phyloP scores from a whole-genome alignment of 345 rosid genomes.

The Acer campestre region DNA sequence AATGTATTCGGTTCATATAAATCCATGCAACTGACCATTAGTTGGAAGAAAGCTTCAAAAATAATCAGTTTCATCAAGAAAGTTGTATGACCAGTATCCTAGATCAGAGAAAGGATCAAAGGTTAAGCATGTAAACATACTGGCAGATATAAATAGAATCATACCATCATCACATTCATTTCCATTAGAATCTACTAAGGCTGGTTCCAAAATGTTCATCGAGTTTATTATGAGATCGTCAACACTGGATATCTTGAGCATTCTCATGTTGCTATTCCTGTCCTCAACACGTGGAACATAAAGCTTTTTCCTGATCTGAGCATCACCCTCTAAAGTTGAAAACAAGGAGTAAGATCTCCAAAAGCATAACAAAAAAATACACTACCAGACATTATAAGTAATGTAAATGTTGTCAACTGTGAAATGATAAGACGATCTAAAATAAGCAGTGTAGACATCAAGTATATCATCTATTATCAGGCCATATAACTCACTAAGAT shows the following conservation, averaged over 20 bases:
- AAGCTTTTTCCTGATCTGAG: conserved; percentile 27
- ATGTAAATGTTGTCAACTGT: background rate
- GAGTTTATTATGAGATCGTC: conserved; percentile 26
- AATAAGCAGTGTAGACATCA: background rate
- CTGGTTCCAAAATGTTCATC: conserved; percentile 32
- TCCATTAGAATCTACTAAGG: conserved; percentile 26
- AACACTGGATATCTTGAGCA: conserved; percentile 29
- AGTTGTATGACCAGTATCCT: background rate
- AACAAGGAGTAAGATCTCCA: conserved; percentile 13
- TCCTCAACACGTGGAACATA: conserved; percentile 36
- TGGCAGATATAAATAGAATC: background rate
- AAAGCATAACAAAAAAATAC: background rate
- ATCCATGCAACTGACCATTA: background rate
- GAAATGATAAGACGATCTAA: background rate
- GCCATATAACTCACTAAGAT: background rate
- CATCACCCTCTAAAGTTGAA: conserved; percentile 19
- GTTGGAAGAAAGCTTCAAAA: background rate
- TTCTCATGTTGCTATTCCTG: conserved; percentile 37
- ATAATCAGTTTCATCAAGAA: background rate
- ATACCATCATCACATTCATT: conserved; percentile 36
- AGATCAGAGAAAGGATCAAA: background rate
- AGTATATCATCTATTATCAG: background rate
- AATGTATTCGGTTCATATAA: background rate
- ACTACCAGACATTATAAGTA: background rate
- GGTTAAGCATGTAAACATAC: background rate